Conservation (phyloP, 306 rosid species). For the Citrullus amarus region DNA sequence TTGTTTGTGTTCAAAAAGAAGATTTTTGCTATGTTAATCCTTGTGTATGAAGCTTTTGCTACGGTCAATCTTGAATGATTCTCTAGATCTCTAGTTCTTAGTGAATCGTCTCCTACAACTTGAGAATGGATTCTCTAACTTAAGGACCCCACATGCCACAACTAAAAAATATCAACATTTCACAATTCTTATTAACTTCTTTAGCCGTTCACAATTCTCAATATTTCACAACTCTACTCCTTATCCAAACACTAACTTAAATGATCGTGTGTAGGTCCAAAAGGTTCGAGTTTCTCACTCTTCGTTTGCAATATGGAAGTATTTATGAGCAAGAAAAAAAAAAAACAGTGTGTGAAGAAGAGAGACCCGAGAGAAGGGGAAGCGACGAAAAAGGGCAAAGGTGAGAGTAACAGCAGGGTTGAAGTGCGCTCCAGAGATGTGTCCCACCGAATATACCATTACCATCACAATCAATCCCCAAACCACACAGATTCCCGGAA, state of each 20-base stretch:
- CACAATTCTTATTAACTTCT: too few species aligned
- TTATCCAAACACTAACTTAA: background rate
- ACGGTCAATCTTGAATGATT: too few species aligned
- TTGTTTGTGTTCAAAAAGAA: too few species aligned
- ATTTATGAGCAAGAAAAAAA: background rate
- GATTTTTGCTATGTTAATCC: too few species aligned
- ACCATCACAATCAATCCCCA: slow-evolving; percentile 32
- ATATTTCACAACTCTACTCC: too few species aligned
- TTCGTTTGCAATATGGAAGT: background rate
- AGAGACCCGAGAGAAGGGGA: slow-evolving; percentile 14
- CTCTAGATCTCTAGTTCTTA: too few species aligned
- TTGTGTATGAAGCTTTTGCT: too few species aligned
- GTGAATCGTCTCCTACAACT: too few species aligned
- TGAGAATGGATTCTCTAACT: too few species aligned
- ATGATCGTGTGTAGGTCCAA: background rate
- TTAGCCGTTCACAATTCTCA: too few species aligned
- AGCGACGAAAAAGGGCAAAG: slow-evolving; percentile 16
- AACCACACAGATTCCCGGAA: slow-evolving; percentile 23
- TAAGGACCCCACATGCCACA: too few species aligned
- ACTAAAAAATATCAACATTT: too few species aligned
- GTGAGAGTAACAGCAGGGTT: slow-evolving; percentile 25
- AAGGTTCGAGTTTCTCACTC: background rate
- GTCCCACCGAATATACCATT: slow-evolving; percentile 25
- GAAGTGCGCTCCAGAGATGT: slow-evolving; percentile 31
- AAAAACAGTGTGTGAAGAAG: background rate